Evolutionary conservation across 2,329 filamentous ascomycete species (phyloP), one percentile per base, ranked within the genome.

Genomic region (Fusarium solani-melongenae): DNA sequence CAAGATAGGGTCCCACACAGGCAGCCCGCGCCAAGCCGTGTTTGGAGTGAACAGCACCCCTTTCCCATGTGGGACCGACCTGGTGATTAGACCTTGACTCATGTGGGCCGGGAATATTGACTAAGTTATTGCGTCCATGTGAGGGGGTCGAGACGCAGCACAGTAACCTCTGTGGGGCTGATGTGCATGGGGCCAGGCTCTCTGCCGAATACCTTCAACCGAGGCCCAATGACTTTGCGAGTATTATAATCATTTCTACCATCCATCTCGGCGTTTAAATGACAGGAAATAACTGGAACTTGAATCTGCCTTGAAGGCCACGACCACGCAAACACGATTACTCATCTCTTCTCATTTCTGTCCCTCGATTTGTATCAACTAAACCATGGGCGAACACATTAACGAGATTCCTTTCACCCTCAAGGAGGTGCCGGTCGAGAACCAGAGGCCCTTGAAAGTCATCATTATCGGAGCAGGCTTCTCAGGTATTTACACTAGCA

Each of bases 401-500:
- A 57, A 10, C 10, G 11, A 27, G 2, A 20, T 38, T 36, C 20
- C n/a, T 27, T 65, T 65, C 6, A 65, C 55, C 9, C 17, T 61
- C 27, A 71, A 71, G 14, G 53, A 71, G 6, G 39, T 14, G 6
- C 69, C 66, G 2, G 38, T 67, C 10, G 69, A 72, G 10, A 72
- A 72, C 9, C 67, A 70, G 15, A 49, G 69, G 5, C 63, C 66
- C 17, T 22, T 71, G 7, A 59, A 29, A 38, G 55, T 70, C 3
- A 44, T 62, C 6, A 38, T 71, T 14, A 71, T 71, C 6, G 69
- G 69, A 1, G 69, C 69, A 38, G 69, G 69, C 0, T 71, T 62
- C 20, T 71, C 60, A 11, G 69, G 69, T 5, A 65, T 70, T 12
- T 70, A 70, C 27, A 44, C 65, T 2, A 62, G 65, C 38, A 70